Evolutionary conservation across 1,284 basidiomycete species (phyloP), one percentile per base, ranked within the genome.

Genomic region (Chalciporus sp.): DNA sequence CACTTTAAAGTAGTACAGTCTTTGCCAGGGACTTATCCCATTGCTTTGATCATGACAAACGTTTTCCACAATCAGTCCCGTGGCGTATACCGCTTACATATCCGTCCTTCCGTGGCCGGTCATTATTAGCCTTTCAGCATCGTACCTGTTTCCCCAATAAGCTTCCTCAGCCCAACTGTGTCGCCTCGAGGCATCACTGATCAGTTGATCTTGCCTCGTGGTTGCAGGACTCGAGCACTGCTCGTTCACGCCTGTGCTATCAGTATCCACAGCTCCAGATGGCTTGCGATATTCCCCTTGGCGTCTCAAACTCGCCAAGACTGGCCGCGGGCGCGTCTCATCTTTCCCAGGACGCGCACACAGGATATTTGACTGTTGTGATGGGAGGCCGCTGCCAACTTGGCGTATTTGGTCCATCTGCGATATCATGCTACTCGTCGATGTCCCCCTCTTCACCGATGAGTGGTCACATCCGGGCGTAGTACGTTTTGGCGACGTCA

Each of bases 171-270:
- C 12, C 39, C 31, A 7, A 28, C 27, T 56, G 40, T 49, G 29
- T 45, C n/a, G 56, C 64, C 64, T 66, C 62, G 59, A 69, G 67
- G 64, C 58, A 65, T 65, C 63, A 51, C 19, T 50, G 62, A 65
- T 65, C 47, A 42, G n/a, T 37, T 64, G 50, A 63, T 62, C 53
- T 45, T 50, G 37, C 63, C 62, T 65, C 63, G 49, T 66, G 35
- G 61, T 47, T 46, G 10, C 2, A 26, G 9, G 12, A 43, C 4
- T 37, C 23, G 35, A 31, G 29, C 46, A 51, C 48, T 20, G 47
- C 60, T 50, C 51, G 11, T 19, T 27, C 26, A 20, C 50, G 51
- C 51, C 46, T 42, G 27, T 52, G 53, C 49, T 46, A 47, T 49
- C 47, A 47, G 14, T 39, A 17, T 31, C 35, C 46, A n/a, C 53